Percentiles rank a stretch among this genome's conserved stretches.
Evolutionary conservation across 768 basidiomycete genomes (phyloP).

Genomic region (Cystofilobasidium macerans): DNA sequence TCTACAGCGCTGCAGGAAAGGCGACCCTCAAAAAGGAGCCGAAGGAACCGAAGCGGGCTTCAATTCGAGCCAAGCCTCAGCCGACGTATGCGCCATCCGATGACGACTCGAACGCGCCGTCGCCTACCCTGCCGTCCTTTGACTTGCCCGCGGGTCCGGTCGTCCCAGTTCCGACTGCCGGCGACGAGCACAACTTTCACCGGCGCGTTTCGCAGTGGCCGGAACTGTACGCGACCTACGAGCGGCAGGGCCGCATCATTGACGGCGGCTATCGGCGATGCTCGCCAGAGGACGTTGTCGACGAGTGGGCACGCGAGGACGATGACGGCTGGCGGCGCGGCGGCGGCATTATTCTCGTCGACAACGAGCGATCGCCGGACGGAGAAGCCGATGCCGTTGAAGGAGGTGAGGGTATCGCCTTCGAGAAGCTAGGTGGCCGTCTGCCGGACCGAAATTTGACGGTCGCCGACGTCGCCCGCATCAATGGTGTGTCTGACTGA

Average conservation of each 20-base stretch:
- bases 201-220: slow-evolving; percentile 16
- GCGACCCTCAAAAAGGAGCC: not conserved
- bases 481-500: slow-evolving; percentile 6
- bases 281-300: not conserved
- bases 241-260: slow-evolving; percentile 1
- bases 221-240: slow-evolving; percentile 4
- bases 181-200: not conserved
- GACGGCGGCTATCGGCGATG: slow-evolving; percentile 6
- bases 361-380: not conserved
- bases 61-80: not conserved
- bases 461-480: slow-evolving; percentile 13
- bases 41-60: not conserved
- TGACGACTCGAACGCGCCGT: not conserved
- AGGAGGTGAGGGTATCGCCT: not conserved
- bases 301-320: slow-evolving; percentile 11
- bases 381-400: not conserved
- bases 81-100: not conserved
- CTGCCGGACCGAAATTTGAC: slow-evolving; percentile 15
- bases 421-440: slow-evolving; percentile 9
- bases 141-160: not conserved
- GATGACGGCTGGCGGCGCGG: not conserved
- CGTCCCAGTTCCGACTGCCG: not conserved
- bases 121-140: not conserved
- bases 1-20: not conserved
- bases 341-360: not conserved